These are phyloP conservation scores for Saprolegnia diclina DNA, from an alignment of 352 stramenopile genomes.

Conservation along the genomic window DNA sequence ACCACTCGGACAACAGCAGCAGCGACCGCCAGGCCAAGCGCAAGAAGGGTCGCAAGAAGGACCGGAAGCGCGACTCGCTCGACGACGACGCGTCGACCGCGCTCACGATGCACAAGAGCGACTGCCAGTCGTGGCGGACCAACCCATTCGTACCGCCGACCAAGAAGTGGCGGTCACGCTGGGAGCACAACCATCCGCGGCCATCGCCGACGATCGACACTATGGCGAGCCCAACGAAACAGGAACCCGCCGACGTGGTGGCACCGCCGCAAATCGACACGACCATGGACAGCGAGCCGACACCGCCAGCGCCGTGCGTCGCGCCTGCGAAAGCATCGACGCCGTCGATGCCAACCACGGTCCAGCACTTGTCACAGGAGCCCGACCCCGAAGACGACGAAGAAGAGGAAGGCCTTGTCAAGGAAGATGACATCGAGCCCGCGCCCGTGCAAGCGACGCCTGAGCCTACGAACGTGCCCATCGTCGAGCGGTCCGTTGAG, in stretches of 20 bases:
- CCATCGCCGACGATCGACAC: no score
- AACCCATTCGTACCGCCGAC: slow-evolving; percentile 18
- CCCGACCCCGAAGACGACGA: no score
- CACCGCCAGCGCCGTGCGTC: no score
- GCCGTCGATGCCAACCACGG: no score
- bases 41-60: slow-evolving; percentile 38
- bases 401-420: no score
- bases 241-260: not conserved
- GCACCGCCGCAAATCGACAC: not conserved
- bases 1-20: slow-evolving; percentile 30
- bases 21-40: slow-evolving; percentile 29
- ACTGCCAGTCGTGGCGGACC: not conserved
- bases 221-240: not conserved
- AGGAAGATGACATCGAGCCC: no score
- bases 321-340: no score
- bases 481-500: no score
- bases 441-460: no score
- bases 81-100: slow-evolving; percentile 30
- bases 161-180: slow-evolving; percentile 25
- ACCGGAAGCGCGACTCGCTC: slow-evolving; percentile 19
- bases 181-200: slow-evolving; percentile 15
- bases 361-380: no score
- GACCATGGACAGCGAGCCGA: not conserved
- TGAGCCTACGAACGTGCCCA: no score
- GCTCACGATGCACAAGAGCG: slow-evolving; percentile 27